Conservation (phyloP, 202 grass and related monocot species). For the Zoysia matrella region DNA sequence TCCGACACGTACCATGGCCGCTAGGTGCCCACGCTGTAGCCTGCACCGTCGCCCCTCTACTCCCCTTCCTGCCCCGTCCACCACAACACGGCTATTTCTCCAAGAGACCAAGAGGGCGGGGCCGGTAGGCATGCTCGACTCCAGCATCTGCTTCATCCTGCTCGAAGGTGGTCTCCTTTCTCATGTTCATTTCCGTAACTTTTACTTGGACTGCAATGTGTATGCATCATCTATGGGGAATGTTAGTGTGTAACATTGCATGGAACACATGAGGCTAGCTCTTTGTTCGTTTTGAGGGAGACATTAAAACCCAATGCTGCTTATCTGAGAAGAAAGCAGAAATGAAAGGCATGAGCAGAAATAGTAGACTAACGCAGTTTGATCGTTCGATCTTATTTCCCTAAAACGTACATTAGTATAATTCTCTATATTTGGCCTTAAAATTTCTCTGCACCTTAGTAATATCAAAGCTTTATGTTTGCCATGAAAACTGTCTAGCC, state of each 20-base stretch:
- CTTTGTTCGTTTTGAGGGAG: not conserved
- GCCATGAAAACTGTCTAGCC: too few relatives aligned
- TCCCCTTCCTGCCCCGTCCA: too few relatives aligned
- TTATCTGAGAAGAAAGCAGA: too few relatives aligned
- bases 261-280: not conserved
- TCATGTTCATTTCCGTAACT: not conserved
- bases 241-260: slow-evolving; percentile 1
- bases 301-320: slow-evolving; percentile 27
- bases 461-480: too few relatives aligned
- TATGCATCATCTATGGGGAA: not conserved
- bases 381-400: not conserved
- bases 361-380: not conserved
- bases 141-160: slow-evolving; percentile 79
- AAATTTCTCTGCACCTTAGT: too few relatives aligned
- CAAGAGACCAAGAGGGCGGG: slow-evolving; percentile 67
- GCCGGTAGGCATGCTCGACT: slow-evolving; percentile 82
- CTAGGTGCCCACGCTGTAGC: too few relatives aligned
- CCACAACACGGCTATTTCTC: slow-evolving; percentile 83
- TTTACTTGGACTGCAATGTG: not conserved
- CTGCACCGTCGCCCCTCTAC: too few relatives aligned
- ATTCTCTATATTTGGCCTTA: too few relatives aligned
- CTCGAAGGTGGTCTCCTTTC: slow-evolving; percentile 60
- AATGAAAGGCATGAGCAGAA: slow-evolving; percentile 10
- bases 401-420: too few relatives aligned
- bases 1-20: too few relatives aligned